phyloP scores from a whole-genome alignment of 768 basidiomycete genomes.

The Tylopilus felleus region DNA sequence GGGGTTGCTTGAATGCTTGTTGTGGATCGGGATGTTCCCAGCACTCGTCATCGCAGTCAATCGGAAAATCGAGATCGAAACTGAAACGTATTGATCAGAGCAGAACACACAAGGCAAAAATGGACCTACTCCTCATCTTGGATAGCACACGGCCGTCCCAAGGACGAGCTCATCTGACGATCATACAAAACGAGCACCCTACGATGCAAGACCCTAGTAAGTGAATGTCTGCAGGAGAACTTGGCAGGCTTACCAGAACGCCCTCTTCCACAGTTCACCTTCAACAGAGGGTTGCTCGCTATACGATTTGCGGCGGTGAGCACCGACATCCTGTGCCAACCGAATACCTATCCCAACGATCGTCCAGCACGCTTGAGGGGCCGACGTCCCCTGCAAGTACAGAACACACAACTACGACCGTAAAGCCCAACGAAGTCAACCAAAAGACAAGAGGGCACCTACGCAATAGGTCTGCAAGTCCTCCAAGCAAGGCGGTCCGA shows the following conservation, averaged over 20 bases:
- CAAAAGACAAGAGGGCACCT: conserved; percentile 18
- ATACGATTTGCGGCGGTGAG: conserved; percentile 42
- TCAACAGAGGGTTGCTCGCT: conserved; percentile 38
- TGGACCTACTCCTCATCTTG: conserved; percentile 65
- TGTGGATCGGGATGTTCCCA: conserved; percentile 52
- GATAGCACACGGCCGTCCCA: conserved; percentile 65
- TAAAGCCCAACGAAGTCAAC: conserved; percentile 9
- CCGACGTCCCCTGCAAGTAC: conserved; percentile 55
- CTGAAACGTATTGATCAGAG: conserved; percentile 29
- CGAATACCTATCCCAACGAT: conserved; percentile 59
- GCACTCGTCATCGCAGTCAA: conserved; percentile 69
- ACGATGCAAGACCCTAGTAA: not conserved
- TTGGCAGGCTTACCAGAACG: conserved; percentile 38
- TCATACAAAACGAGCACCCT: conserved; percentile 33
- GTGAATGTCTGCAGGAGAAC: not conserved
- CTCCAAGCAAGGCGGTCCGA: conserved; percentile 56
- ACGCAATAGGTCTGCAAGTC: conserved; percentile 71
- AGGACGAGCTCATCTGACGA: conserved; percentile 38
- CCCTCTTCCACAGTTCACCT: conserved; percentile 59
- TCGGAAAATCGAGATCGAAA: conserved; percentile 57
- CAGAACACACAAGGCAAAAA: not conserved
- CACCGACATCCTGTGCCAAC: conserved; percentile 57
- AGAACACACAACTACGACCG: conserved; percentile 45
- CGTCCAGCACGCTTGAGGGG: conserved; percentile 67
- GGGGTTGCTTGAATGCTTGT: conserved; percentile 59